Base-by-base conservation (phyloP, 257 asterid genomes). In the Nicotiana attenuata region DNA sequence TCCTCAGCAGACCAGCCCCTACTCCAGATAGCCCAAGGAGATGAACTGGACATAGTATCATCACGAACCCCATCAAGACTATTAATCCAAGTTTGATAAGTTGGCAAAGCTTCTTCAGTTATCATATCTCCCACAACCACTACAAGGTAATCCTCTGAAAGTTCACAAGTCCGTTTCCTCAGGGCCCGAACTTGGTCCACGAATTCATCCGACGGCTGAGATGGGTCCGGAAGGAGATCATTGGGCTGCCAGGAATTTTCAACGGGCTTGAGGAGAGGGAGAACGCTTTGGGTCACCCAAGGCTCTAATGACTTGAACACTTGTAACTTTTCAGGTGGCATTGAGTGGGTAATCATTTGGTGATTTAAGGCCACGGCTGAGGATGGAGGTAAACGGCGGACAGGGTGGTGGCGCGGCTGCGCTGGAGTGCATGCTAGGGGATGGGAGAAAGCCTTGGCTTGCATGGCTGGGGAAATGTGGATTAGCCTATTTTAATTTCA, bases 1-100 rank as follows among this genome's bases (percentile, higher is more conserved):
- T 88, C 91, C 81, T 88, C 89, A 10, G 91, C 91, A 1, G 88
- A 77, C 91, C 91, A 88, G 20, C 83, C 87, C 68, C 89, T 82
- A 71, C 65, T 80, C 88, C 91, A 88, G 15, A 64, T 20, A 8
- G 91, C 91, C 91, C 91, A 88, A 29, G 89, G 89, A 52, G 33
- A 82, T 50, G 83, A 64, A 81, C 91, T 86, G 19, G 80, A 47
- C 3, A 81, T 88, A 5, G 85, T 88, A 67, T 86, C 81, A 41
- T 88, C 89, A 0, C 71, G 59, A 13, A 81, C 80, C 5, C 87
- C 91, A 6, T 77, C 91, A 16, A 77, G n/a, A 0, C 75, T 82
- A 59, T 86, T 88, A 1, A 86, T 0, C 73, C 75, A 1, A n/a
- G 87, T 79, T 52, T 84, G 88, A n/a, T 88, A 88, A 26, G 91